Percentiles rank a stretch among this genome's conserved stretches.
phyloP scores from a whole-genome alignment of 108 stramenopile genomes.

The Heterococcus sp. region DNA sequence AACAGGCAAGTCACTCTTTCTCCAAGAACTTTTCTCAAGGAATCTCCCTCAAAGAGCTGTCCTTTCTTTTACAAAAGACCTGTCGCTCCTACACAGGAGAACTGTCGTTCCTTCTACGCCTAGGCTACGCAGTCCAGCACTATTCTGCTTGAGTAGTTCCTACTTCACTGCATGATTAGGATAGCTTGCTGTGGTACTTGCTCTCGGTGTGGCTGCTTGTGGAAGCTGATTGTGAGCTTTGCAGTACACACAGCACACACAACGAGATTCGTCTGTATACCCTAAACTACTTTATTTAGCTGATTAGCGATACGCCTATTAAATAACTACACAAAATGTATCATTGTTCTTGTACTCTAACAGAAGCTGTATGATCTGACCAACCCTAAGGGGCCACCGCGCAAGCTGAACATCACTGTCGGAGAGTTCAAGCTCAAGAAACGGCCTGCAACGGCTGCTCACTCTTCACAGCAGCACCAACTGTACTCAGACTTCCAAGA shows the following conservation, averaged over 20 bases:
- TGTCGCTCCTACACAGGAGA: neutral
- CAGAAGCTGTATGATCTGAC: slow-evolving; percentile 7
- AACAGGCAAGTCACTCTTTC: neutral
- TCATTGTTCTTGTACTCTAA: neutral
- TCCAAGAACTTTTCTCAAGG: no score
- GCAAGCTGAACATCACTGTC: slow-evolving; percentile 3
- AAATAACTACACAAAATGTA: neutral
- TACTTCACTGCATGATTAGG: no score
- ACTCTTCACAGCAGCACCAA: neutral
- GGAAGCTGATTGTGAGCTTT: neutral
- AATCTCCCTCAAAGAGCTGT: neutral
- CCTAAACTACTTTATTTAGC: neutral
- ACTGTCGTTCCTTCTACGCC: no score
- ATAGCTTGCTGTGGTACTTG: neutral
- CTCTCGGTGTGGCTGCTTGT: no score
- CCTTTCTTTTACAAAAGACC: neutral
- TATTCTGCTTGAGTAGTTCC: no score
- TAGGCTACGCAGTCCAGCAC: no score
- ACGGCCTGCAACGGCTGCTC: neutral
- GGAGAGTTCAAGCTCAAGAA: slow-evolving; percentile 7
- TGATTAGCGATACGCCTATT: neutral
- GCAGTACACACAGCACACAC: neutral
- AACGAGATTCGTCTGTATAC: neutral
- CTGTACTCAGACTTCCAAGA: no score
- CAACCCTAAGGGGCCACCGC: slow-evolving; percentile 6